These are phyloP conservation scores for Perilla frutescens DNA, from an alignment of 257 asterid species.

Conservation along the genomic window DNA sequence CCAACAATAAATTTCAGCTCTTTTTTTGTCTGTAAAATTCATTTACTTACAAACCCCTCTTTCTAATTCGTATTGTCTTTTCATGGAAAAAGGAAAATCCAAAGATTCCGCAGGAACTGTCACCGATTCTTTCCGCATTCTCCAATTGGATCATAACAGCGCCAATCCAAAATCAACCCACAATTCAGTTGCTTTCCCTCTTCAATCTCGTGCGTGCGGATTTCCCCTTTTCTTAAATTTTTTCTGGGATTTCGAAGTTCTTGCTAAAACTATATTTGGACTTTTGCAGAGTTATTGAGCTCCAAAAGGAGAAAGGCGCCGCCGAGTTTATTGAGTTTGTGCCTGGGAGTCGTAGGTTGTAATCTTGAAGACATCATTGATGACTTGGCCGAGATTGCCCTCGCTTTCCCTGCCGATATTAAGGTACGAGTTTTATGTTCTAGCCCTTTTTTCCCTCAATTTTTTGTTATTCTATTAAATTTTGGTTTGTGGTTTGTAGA, in stretches of 20 bases:
- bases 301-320: slow-evolving; percentile 52
- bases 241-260: neutral
- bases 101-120: slow-evolving; percentile 36
- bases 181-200: slow-evolving; percentile 25
- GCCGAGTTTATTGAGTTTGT: slow-evolving; percentile 81
- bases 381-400: slow-evolving; percentile 67
- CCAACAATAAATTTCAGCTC: neutral
- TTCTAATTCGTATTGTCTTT: slow-evolving; percentile 28
- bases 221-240: neutral
- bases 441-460: neutral
- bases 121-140: slow-evolving; percentile 45
- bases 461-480: neutral
- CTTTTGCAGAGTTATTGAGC: slow-evolving; percentile 50
- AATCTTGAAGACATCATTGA: slow-evolving; percentile 85
- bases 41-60: neutral
- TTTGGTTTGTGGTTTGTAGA: slow-evolving; percentile 44
- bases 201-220: slow-evolving; percentile 51
- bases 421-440: slow-evolving; percentile 50
- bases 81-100: slow-evolving; percentile 63
- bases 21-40: slow-evolving; percentile 11
- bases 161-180: slow-evolving; percentile 32
- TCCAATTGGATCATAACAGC: slow-evolving; percentile 42
- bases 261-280: neutral
- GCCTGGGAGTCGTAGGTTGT: slow-evolving; percentile 81
- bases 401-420: slow-evolving; percentile 65